Percentiles rank a stretch among this genome's conserved stretches.
phyloP scores from a whole-genome alignment of 768 basidiomycete genomes.

The Gloeopeniophorella convolvens region DNA sequence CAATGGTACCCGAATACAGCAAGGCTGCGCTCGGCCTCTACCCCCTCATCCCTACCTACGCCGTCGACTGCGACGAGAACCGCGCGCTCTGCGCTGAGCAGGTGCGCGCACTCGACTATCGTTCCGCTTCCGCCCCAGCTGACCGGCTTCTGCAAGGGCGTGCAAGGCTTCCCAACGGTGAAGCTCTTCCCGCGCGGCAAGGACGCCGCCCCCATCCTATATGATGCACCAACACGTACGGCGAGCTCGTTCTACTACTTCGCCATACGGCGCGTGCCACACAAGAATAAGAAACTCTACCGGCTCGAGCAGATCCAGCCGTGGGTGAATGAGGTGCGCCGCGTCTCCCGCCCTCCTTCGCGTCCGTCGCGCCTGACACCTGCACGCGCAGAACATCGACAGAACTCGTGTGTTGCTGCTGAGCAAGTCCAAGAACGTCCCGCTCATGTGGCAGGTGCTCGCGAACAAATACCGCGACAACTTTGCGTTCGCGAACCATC shows the following conservation, averaged over 20 bases:
- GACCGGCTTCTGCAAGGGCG: conserved; percentile 38
- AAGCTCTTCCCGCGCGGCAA: conserved; percentile 84
- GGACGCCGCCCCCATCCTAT: conserved; percentile 53
- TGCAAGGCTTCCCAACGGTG: conserved; percentile 91
- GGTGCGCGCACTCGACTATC: conserved; percentile 29
- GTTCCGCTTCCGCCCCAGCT: background rate
- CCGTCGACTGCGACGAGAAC: conserved; percentile 92
- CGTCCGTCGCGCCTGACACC: background rate
- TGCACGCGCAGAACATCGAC: conserved; percentile 31
- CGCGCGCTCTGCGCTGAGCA: conserved; percentile 79
- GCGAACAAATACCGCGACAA: conserved; percentile 63
- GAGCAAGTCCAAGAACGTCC: conserved; percentile 70
- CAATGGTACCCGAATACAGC: conserved; percentile 77
- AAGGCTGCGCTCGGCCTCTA: conserved; percentile 73
- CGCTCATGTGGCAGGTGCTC: conserved; percentile 75
- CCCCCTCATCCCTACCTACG: conserved; percentile 83
- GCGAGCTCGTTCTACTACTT: conserved; percentile 69
- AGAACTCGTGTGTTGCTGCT: conserved; percentile 58
- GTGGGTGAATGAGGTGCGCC: conserved; percentile 69
- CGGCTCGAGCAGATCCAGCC: conserved; percentile 47
- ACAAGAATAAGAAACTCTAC: conserved; percentile 56
- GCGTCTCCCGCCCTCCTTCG: conserved; percentile 20
- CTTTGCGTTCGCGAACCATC: conserved; percentile 56
- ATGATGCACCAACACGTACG: conserved; percentile 63
- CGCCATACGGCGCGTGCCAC: conserved; percentile 68